These are phyloP conservation scores for Skeletonema marinoi DNA, from an alignment of 108 stramenopile species.

Conservation along the genomic window DNA sequence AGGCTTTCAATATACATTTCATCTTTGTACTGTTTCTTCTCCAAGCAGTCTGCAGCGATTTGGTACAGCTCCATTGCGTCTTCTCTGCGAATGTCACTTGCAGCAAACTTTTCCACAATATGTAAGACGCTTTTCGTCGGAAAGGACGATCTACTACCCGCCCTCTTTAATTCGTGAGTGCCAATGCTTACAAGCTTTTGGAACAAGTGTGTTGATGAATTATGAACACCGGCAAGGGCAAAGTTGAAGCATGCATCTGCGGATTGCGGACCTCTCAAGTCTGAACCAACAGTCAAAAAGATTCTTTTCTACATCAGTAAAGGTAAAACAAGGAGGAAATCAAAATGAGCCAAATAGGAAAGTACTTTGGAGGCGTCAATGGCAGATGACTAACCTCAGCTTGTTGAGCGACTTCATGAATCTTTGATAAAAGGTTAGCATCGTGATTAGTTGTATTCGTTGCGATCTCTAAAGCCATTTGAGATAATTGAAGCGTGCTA, in stretches of 20 bases:
- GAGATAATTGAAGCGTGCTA: slow-evolving; percentile 30
- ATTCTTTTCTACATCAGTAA: slow-evolving; percentile 25
- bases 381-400: slow-evolving; percentile 33
- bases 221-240: slow-evolving; percentile 32
- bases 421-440: not conserved
- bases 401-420: slow-evolving; percentile 38
- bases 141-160: slow-evolving; percentile 37
- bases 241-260: slow-evolving; percentile 48
- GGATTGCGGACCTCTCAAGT: slow-evolving; percentile 30
- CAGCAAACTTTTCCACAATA: slow-evolving; percentile 53
- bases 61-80: slow-evolving; percentile 32
- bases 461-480: slow-evolving; percentile 29
- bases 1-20: slow-evolving; percentile 19
- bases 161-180: slow-evolving; percentile 39
- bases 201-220: slow-evolving; percentile 11
- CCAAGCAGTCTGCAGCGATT: slow-evolving; percentile 26
- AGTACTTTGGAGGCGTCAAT: not conserved
- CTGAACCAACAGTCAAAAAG: slow-evolving; percentile 31
- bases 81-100: slow-evolving; percentile 21
- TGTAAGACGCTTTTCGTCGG: slow-evolving; percentile 30
- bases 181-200: slow-evolving; percentile 23
- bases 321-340: not conserved
- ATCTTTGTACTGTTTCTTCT: slow-evolving; percentile 33
- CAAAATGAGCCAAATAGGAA: not conserved
- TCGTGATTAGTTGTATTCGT: slow-evolving; percentile 13